phyloP scores from a whole-genome alignment of 192 early-diverging fungal species.

The Podila epicladia region DNA sequence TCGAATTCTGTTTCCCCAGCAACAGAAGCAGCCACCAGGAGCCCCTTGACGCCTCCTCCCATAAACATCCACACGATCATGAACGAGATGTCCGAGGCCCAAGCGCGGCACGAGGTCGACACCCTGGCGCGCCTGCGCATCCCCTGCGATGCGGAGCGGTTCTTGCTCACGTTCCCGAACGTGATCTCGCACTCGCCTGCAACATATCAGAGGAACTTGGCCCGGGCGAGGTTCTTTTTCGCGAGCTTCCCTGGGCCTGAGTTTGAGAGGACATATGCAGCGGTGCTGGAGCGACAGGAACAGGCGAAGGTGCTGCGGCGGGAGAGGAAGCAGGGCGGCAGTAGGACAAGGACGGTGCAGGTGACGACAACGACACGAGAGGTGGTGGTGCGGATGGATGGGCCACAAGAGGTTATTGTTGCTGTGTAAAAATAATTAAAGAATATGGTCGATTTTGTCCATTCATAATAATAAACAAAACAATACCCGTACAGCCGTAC shows the following conservation, averaged over 20 bases:
- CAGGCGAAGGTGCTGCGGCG: too few relatives aligned
- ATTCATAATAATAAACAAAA: too few relatives aligned
- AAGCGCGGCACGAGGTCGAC: slow-evolving; percentile 11
- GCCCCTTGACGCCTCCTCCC: not conserved
- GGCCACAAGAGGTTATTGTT: too few relatives aligned
- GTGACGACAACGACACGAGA: too few relatives aligned
- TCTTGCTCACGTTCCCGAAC: slow-evolving; percentile 30
- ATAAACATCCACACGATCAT: slow-evolving; percentile 5
- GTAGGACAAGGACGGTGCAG: too few relatives aligned
- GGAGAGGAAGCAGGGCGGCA: too few relatives aligned
- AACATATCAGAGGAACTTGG: slow-evolving; percentile 32
- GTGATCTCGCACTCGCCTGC: slow-evolving; percentile 38
- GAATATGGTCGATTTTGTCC: too few relatives aligned
- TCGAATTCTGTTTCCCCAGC: not conserved
- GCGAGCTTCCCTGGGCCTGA: slow-evolving; percentile 25
- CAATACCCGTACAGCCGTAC: too few relatives aligned
- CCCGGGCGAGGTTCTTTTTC: slow-evolving; percentile 22
- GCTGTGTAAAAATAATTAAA: too few relatives aligned
- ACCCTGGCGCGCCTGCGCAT: slow-evolving; percentile 5
- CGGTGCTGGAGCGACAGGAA: too few relatives aligned
- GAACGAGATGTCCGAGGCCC: slow-evolving; percentile 9
- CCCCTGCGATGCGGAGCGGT: slow-evolving; percentile 30
- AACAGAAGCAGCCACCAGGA: not conserved
- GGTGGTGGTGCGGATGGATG: too few relatives aligned
- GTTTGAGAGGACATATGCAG: not conserved